Base-by-base conservation (phyloP, 495 filamentous ascomycete genomes). In the Neurospora discreta region DNA sequence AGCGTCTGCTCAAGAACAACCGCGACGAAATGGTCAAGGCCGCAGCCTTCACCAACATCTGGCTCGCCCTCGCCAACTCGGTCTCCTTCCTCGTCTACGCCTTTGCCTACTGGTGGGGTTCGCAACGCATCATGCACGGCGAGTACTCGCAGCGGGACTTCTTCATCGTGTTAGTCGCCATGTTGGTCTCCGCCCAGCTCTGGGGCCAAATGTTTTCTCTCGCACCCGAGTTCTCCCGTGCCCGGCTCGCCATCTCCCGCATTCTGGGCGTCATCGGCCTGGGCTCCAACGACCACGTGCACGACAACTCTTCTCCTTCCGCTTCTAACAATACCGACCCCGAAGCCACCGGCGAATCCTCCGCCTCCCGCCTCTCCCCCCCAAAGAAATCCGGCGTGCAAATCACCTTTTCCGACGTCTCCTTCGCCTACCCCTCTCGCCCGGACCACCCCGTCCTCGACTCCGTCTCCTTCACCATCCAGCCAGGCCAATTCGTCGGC, bases 81-180 rank as follows among this genome's bases (percentile, higher is more conserved):
- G 79, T 93, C 40, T 87, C 90, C 75, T 93, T 95, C 84, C 85
- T 92, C 60, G 91, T 90, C 75, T 87, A 91, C 70, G 93, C 92
- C 11, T 88, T 97, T 38, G 92, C 90, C 8, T 97, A 77, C 69
- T 78, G 91, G 92, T 39, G 94, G 75, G 93, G 93, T 58, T 92
- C 92, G 30, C 88, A 85, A 15, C 85, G 93, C 23, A 89, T 97
- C 67, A 87, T 85, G 10, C 82, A 83, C n/a, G 75, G 79, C 39
- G 89, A 95, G 77, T 91, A 90, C 74, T 77, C 81, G 44, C 84
- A 91, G 74, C 89, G 90, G 71, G 89, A 90, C 69, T 95, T 95
- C 84, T 95, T 95, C 81, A 82, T 96, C 72, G 90, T 90, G 75
- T 94, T 93, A 78, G 82, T 86, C 20, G 58, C 74, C 65, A 73